phyloP scores from a whole-genome alignment of 768 basidiomycete species.

The Lentinula aciculospora region DNA sequence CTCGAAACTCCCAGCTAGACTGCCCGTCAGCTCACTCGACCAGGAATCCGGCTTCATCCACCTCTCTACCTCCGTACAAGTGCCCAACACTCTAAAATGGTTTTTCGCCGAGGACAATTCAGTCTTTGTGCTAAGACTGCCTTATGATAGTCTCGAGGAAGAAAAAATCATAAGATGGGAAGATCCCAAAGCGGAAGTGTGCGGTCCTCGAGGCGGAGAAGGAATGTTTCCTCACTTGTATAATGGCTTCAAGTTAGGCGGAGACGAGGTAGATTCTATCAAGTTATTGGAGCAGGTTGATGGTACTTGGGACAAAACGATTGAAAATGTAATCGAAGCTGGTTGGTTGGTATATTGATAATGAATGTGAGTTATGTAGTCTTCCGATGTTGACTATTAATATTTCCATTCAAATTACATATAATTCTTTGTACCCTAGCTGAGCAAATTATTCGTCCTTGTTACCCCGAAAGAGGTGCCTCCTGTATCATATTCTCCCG shows the following conservation, averaged over 20 bases:
- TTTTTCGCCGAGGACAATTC: slow-evolving; percentile 37
- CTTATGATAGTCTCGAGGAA: slow-evolving; percentile 31
- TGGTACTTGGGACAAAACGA: slow-evolving; percentile 25
- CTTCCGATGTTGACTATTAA: background rate
- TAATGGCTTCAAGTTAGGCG: slow-evolving; percentile 38
- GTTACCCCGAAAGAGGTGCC: too few species aligned
- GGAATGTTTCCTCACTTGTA: slow-evolving; percentile 52
- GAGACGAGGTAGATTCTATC: slow-evolving; percentile 38
- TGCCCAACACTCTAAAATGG: slow-evolving; percentile 36
- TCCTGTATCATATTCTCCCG: too few species aligned
- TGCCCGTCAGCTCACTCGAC: slow-evolving; percentile 49
- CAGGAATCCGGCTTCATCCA: slow-evolving; percentile 44
- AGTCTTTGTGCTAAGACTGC: slow-evolving; percentile 39
- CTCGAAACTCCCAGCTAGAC: slow-evolving; percentile 32
- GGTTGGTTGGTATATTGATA: slow-evolving; percentile 4
- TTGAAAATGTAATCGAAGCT: slow-evolving; percentile 10
- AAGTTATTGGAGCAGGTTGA: slow-evolving; percentile 19
- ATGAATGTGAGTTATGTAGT: background rate
- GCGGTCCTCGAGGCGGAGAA: slow-evolving; percentile 37
- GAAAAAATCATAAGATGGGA: slow-evolving; percentile 41
- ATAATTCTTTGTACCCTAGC: too few species aligned
- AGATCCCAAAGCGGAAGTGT: slow-evolving; percentile 32
- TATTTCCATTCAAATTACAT: too few species aligned
- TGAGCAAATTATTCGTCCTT: too few species aligned
- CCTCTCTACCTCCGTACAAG: slow-evolving; percentile 47